Evolutionary conservation across 352 stramenopile species (phyloP), one percentile per base, ranked within the genome.

Genomic region (Pythium brachiatum): DNA sequence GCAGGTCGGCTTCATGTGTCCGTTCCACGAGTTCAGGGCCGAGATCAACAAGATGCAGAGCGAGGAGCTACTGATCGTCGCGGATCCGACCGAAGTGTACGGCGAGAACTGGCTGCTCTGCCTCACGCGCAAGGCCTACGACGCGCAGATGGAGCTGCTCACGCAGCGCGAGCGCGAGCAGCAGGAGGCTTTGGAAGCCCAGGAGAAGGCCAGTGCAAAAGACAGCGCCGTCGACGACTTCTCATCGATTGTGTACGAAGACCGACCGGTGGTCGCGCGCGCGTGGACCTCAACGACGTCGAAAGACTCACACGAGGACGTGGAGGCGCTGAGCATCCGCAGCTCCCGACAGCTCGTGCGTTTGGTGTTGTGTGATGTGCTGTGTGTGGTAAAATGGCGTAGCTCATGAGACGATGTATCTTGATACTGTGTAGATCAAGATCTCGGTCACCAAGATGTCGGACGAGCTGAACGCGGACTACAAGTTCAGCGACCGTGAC

Each of bases 51-150:
- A 90, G 70, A 65, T 89, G 55, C 70, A 86, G 60, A 70, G 83
- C 21, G 78, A 89, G 39, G 81, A 92, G 50, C 58, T 94, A 20
- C 74, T 94, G 25, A 86, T 94, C 53, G 67, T 92, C 20, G 83
- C 83, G 0, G 85, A 94, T 55, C 81, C 79, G 25, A 79, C 68
- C 36, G 83, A 92, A 67, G 79, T 74, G 18, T 94, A 90, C 56
- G 85, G 85, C n/a, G 83, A 94, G 53, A 94, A 94, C 69, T 94
- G 83, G 83, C 61, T 92, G 64, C 61, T 94, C 11, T 91, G 79
- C 44, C 66, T 94, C n/a, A 90, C 79, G 15, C 72, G 78, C 18
- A 78, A 68, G 38, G 82, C 78, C 0, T 86, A 83, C 54, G 83
- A 94, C 21, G 43, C 64, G 36, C 81, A 92, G 68, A 85, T 86